A percentile compares a stretch with the other conserved stretches of the same genome.
These are phyloP conservation scores for Eutypa lata DNA, from an alignment of 2,329 filamentous ascomycete species.

Conservation along the genomic window DNA sequence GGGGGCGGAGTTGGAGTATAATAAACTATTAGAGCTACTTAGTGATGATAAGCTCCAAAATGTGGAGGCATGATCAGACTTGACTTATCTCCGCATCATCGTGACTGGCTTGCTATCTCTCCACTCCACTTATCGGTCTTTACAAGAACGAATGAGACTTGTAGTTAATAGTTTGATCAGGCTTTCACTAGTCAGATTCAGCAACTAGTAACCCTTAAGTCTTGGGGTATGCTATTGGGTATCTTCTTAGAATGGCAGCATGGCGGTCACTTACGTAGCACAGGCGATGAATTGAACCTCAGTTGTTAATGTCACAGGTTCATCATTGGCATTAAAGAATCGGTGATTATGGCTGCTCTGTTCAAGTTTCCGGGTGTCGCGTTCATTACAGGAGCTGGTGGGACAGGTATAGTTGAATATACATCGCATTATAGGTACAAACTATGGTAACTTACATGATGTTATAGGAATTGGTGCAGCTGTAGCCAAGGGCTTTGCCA, in stretches of 20 bases:
- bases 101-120: not conserved
- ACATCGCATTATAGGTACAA: not conserved
- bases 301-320: too few relatives aligned
- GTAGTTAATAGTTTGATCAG: too few relatives aligned
- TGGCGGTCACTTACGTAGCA: not conserved
- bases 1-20: not conserved
- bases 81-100: not conserved
- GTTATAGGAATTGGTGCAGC: conserved; percentile 52
- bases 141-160: not conserved
- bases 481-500: conserved; percentile 47
- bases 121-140: not conserved
- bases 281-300: too few relatives aligned
- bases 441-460: not conserved
- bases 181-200: too few relatives aligned
- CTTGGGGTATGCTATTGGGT: not conserved
- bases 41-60: not conserved
- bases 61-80: not conserved
- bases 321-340: too few relatives aligned
- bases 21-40: not conserved
- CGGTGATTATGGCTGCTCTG: conserved; percentile 10
- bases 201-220: not conserved
- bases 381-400: conserved; percentile 45
- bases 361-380: conserved; percentile 41
- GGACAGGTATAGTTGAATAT: conserved; percentile 34
- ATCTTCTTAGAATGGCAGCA: not conserved